Evolutionary conservation across 306 rosid genomes (phyloP), one percentile per base, ranked within the genome.

Genomic region (Inga laurina): DNA sequence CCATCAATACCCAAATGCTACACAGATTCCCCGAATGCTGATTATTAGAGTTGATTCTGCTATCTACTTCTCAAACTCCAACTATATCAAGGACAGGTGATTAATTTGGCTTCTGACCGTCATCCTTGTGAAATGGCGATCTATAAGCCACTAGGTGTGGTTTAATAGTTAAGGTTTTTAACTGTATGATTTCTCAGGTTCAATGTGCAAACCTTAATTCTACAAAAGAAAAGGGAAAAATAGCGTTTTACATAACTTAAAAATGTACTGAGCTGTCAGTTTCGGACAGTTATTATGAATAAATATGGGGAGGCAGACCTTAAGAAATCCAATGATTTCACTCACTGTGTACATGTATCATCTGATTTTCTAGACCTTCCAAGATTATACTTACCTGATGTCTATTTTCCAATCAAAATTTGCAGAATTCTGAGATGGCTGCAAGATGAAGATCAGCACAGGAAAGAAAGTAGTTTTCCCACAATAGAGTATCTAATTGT

Each of bases 11-110:
- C 92, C 94, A 19, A 85, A 84, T 8, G 94, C 99, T 22, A 22
- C 67, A 2, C 92, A 86, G 78, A 79, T 92, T 82, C 82, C 91
- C 0, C 88, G 92, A 59, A 73, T 91, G 87, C 75, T 95, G 4
- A 91, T 92, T 37, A 27, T 93, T n/a, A 91, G 98, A 86, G 93
- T 95, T 82, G 98, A 95, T 70, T 95, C 99, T 43, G 91, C 99
- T 2, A 89, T 95, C 79, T 93, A 95, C 86, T 95, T 95, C 85
- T 90, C 99, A 35, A 95, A 95, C 62, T 89, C 93, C 72, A 92
- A 92, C 91, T 95, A 92, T 3, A 83, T 95, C 66, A 92, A 89
- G 79, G 99, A 93, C 74, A 93, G 97, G 98, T 95, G 56, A 19
- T 27, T 46, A 4, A 12, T 43, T 56, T 52, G 8, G 5, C 59